These are phyloP conservation scores for Clarireedia monteithiana DNA, from an alignment of 2,329 filamentous ascomycete genomes.

Conservation along the genomic window DNA sequence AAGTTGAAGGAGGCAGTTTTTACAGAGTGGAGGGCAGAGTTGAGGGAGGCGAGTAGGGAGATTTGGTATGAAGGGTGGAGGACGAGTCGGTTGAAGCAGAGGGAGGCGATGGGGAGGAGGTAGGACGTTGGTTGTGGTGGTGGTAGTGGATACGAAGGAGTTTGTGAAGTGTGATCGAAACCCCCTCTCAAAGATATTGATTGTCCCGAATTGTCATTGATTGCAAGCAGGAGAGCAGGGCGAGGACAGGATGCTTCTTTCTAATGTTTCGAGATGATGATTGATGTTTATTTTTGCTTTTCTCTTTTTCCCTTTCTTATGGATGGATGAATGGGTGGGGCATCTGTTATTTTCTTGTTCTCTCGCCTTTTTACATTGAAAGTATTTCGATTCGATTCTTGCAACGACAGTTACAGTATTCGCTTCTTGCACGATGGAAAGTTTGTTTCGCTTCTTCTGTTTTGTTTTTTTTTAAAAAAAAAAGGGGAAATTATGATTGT, in stretches of 20 bases:
- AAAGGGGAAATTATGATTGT: too few species aligned
- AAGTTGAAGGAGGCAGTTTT: conserved; percentile 89
- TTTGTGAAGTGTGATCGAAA: neutral
- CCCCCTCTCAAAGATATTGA: neutral
- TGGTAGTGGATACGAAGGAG: neutral
- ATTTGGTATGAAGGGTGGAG: conserved; percentile 96
- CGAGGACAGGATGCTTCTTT: neutral
- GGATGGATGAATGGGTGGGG: neutral
- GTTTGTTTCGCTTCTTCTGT: too few species aligned
- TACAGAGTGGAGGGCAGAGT: conserved; percentile 82
- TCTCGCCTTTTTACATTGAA: too few species aligned
- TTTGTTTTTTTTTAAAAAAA: too few species aligned
- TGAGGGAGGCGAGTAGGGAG: conserved; percentile 83
- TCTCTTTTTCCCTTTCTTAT: neutral
- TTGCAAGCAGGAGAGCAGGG: neutral
- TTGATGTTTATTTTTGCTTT: neutral
- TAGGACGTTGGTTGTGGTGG: conserved; percentile 11
- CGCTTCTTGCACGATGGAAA: too few species aligned
- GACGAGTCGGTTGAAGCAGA: conserved; percentile 50
- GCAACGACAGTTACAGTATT: too few species aligned
- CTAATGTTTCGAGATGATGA: neutral
- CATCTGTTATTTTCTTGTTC: too few species aligned
- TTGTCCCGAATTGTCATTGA: neutral
- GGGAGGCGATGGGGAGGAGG: conserved; percentile 19
- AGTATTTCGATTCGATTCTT: too few species aligned